Base-by-base conservation (phyloP, 495 filamentous ascomycete species). In the Xylaria sp. region DNA sequence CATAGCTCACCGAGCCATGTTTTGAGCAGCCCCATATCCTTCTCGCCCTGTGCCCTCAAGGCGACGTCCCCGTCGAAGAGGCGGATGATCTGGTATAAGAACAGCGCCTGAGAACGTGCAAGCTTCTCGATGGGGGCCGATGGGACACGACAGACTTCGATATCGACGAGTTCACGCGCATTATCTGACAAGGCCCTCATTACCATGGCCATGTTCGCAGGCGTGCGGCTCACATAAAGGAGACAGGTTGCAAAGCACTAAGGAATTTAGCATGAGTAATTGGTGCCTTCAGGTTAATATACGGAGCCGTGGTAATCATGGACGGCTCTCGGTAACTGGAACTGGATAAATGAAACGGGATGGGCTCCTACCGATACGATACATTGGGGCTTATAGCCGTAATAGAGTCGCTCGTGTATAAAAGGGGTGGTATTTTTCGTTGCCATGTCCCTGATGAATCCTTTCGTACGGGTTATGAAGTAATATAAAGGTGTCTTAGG, bases 11-110 rank as follows among this genome's bases (percentile, higher is more conserved):
- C 61, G 21, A 78, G 59, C 77, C 77, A 79, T 9, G 63, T 64
- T 46, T 67, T 19, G 2, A 80, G 58, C 33, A 80, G 35, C 35
- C 53, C 61, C 62, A 75, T 74, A 48, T 80, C 78, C 59, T 63
- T 69, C 64, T 81, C 79, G 8, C 58, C 79, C 37, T 78, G 68
- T 8, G 72, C 68, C 24, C 79, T 55, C 71, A 79, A 67, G 14
- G 63, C 57, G 17, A 81, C 61, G 65, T 81, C 79, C 4, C 78
- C 79, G 61, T 81, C 79, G 64, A 80, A 78, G 11, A 81, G 68
- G 24, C 79, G 71, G 48, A 80, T 80, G 21, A 72, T 72, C 53
- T 80, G 75, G 65, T 79, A 77, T 9, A 80, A 26, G 63, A 79
- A 71, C 12, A 80, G 71, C 4, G 79, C 71, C 68, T 81, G 79